Percentiles rank a stretch among this genome's conserved stretches.
Evolutionary conservation across 345 rosid species (phyloP).

Genomic region (Aquilaria yunnanensis): DNA sequence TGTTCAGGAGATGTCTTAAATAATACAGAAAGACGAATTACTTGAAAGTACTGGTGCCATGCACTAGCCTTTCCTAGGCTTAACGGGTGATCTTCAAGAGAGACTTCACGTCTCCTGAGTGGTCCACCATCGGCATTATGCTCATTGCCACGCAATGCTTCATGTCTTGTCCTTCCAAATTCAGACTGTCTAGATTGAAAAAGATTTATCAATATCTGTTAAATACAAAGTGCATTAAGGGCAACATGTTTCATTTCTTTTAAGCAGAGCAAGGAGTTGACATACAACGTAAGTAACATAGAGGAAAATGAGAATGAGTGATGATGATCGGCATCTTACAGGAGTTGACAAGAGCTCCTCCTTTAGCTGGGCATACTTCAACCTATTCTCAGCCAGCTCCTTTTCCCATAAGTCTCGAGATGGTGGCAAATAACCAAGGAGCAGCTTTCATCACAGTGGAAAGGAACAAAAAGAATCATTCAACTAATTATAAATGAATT

Average conservation of each 20-base stretch:
- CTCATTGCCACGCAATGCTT: constrained; percentile 21
- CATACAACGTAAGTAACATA: constrained; percentile 5
- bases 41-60: constrained; percentile 69
- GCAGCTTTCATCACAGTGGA: constrained; percentile 33
- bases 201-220: constrained; percentile 22
- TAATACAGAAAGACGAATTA: constrained; percentile 15
- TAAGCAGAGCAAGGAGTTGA: neutral
- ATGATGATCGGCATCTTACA: constrained; percentile 37
- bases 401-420: constrained; percentile 57
- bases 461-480: constrained; percentile 5
- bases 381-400: constrained; percentile 47
- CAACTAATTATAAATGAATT: too few relatives aligned
- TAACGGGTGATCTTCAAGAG: constrained; percentile 72
- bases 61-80: constrained; percentile 53
- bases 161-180: constrained; percentile 23
- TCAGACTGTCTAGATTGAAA: constrained; percentile 56
- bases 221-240: constrained; percentile 4
- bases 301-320: neutral
- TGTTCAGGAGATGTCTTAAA: neutral
- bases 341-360: constrained; percentile 65
- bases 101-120: constrained; percentile 45
- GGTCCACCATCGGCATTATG: constrained; percentile 41
- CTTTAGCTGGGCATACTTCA: constrained; percentile 51
- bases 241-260: neutral
- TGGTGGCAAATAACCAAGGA: constrained; percentile 57